Evolutionary conservation across 139 green algal species (phyloP).

Genomic region (Spirogloea muscicola): DNA sequence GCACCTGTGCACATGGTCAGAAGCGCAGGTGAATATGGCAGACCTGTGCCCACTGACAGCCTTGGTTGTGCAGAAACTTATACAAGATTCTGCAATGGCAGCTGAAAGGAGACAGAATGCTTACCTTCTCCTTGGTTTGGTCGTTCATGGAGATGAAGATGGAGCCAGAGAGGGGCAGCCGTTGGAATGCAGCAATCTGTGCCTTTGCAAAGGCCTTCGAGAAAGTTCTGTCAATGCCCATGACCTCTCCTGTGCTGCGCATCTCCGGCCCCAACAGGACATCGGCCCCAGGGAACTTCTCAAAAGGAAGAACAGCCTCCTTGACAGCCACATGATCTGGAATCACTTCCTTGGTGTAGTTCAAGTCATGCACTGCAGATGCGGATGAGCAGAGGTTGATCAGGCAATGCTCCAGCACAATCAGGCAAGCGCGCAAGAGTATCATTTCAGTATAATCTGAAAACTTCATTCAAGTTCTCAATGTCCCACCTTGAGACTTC

Average conservation of each 20-base stretch:
- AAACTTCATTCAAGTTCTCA: too few species aligned
- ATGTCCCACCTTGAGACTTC: too few species aligned
- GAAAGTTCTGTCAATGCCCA: constrained; percentile 63
- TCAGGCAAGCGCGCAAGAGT: too few species aligned
- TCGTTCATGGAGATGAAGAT: constrained; percentile 95
- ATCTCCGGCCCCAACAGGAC: constrained; percentile 97
- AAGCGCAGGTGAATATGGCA: too few species aligned
- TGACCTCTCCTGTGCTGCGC: constrained; percentile 93
- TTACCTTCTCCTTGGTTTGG: constrained; percentile 77
- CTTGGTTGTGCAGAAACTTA: too few species aligned
- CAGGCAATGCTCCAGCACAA: too few species aligned
- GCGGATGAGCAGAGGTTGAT: too few species aligned
- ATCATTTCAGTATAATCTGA: too few species aligned
- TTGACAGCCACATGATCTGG: constrained; percentile 93
- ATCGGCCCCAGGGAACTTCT: constrained; percentile 96
- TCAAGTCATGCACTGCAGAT: constrained; percentile 78
- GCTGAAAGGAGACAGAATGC: too few species aligned
- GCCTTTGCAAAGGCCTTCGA: constrained; percentile 93
- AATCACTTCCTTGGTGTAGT: constrained; percentile 81
- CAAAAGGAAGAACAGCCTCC: constrained; percentile 98
- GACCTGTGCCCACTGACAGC: too few species aligned
- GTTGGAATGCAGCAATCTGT: constrained; percentile 85
- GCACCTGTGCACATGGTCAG: too few species aligned
- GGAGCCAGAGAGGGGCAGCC: constrained; percentile 70
- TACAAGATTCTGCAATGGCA: too few species aligned